Evolutionary conservation across 2,329 filamentous ascomycete species (phyloP).

Genomic region (Alternaria rosae): DNA sequence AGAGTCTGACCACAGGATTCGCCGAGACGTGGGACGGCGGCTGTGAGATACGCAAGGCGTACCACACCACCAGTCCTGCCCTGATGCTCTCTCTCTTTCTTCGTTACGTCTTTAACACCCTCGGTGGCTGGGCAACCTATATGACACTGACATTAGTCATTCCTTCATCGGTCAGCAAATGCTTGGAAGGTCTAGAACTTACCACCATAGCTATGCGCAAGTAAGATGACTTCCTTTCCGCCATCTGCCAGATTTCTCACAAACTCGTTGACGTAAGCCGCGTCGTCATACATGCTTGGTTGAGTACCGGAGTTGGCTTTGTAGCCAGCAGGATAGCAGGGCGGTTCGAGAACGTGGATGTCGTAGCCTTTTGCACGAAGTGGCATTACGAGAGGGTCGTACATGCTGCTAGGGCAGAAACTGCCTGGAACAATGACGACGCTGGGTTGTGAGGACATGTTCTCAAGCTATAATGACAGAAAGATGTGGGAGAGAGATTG

Average conservation of each 20-base stretch:
- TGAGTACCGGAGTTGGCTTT: conserved; percentile 3
- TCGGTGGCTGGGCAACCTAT: conserved; percentile 34
- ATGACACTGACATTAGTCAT: neutral
- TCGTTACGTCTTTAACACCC: conserved; percentile 35
- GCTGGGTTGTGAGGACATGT: conserved; percentile 23
- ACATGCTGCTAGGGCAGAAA: conserved; percentile 24
- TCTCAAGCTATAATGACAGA: neutral
- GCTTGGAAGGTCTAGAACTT: neutral
- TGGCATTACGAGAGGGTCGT: conserved; percentile 20
- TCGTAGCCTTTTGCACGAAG: conserved; percentile 23
- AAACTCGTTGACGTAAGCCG: conserved; percentile 33
- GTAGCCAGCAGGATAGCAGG: conserved; percentile 21
- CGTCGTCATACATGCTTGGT: conserved; percentile 42
- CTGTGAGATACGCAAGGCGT: conserved; percentile 30
- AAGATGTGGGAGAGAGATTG: neutral
- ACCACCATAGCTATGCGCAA: conserved; percentile 52
- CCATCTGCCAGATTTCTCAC: conserved; percentile 34
- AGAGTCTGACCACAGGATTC: conserved; percentile 5
- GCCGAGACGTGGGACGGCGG: conserved; percentile 26
- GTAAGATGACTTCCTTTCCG: conserved; percentile 47
- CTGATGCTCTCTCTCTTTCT: conserved; percentile 31
- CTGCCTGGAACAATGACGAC: conserved; percentile 37
- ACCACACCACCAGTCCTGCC: conserved; percentile 45
- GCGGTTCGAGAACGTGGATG: conserved; percentile 21
- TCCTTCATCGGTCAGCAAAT: neutral